A percentile compares a stretch with the other conserved stretches of the same genome.
phyloP scores from a whole-genome alignment of 306 rosid genomes.

The Dryas drummondii region DNA sequence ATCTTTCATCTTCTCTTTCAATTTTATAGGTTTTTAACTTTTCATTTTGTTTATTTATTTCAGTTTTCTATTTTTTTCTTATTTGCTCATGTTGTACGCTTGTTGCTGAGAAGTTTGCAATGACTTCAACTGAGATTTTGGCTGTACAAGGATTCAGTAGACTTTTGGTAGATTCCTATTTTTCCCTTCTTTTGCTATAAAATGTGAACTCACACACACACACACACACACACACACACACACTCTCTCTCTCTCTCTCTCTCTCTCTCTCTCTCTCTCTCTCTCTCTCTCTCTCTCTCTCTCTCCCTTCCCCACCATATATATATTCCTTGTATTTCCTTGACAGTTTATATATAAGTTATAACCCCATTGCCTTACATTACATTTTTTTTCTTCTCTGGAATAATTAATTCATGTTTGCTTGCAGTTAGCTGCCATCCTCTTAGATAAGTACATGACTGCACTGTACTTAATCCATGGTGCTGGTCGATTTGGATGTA shows the following conservation, averaged over 20 bases:
- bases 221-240: too few species aligned
- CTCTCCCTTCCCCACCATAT: background rate
- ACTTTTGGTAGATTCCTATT: slow-evolving; percentile 53
- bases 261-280: too few species aligned
- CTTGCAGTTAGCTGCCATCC: slow-evolving; percentile 75
- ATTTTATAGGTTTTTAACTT: too few species aligned
- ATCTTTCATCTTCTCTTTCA: too few species aligned
- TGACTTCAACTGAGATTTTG: slow-evolving; percentile 59
- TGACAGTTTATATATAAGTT: too few species aligned
- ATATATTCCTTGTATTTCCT: background rate
- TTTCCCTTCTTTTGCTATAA: background rate
- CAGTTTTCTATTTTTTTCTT: too few species aligned
- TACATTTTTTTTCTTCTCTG: background rate
- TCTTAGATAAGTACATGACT: slow-evolving; percentile 76
- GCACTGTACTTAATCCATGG: slow-evolving; percentile 67
- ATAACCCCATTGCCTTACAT: background rate
- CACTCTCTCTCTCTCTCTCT: background rate
- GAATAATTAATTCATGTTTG: background rate
- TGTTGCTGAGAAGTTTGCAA: slow-evolving; percentile 63
- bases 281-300: too few species aligned
- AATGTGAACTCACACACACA: background rate
- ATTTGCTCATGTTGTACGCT: slow-evolving; percentile 57
- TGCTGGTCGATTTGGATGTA: slow-evolving; percentile 84
- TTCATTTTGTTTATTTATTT: too few species aligned
- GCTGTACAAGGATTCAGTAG: slow-evolving; percentile 67